Evolutionary conservation across 225 moss, liverwort and hornwort genomes (phyloP), one percentile per base, ranked within the genome.

Genomic region (Lunularia cruciata): DNA sequence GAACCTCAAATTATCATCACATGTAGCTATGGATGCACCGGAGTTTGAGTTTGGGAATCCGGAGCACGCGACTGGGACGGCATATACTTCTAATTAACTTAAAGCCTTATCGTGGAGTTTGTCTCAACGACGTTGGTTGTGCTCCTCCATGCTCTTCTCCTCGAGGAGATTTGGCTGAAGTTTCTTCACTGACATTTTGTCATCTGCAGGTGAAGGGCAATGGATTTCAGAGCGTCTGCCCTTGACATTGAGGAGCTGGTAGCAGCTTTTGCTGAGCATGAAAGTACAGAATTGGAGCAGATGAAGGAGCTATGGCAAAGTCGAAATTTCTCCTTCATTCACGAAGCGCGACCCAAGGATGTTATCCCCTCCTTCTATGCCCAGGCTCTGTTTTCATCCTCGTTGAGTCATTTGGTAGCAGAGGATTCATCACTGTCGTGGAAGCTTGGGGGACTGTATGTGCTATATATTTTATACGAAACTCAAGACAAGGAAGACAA

Each of bases 301-400:
- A 35, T 96, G 65, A 92, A 87, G 69, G 80, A 86, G 53, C 75
- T 96, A 0, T 96, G 95, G 95, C 85, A 75, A 66, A 69, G 27
- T 1, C 85, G 85, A 37, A 86, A 84, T 23, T 96, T 96, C 65
- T 87, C 95, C 6, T 96, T 96, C 82, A 96, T 96, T 25, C 90
- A 90, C 37, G 92, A 92, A 63, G 88, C 95, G 0, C 84, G 90
- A 54, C 95, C 95, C 9, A 96, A 96, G 83, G 95, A 96, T 70
- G 88, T 88, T 2, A 88, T 79, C n/a, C 83, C 83, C 13, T 81
- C 79, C 0, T 96, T 89, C 58, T 92, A 88, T 55, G 84, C 87
- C 67, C 96, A 96, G 43, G 87, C 90, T 26, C 57, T 96, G 0
- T 96, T 87, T 55, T 92, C 92, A 4, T 86, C 86, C 6, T 88